Percentiles rank a stretch among this genome's conserved stretches.
Evolutionary conservation across 805 yeast species (phyloP).

Genomic region (Nakazawaea molendinolei): DNA sequence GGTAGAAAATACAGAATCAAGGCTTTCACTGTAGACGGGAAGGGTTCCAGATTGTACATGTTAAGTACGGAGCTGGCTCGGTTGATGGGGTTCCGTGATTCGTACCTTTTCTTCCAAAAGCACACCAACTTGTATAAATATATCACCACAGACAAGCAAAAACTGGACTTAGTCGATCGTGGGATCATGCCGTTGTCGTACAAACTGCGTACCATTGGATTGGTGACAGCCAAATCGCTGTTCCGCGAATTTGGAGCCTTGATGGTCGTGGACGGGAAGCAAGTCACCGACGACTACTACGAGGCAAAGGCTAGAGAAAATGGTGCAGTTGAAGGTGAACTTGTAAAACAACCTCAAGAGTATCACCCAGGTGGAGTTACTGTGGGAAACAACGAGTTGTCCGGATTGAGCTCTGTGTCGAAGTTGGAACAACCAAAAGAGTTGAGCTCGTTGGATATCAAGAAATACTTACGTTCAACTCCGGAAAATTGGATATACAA

Average conservation of each 20-base stretch:
- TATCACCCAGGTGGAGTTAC: constrained; percentile 9
- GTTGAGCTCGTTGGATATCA: constrained; percentile 15
- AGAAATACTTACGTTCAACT: constrained; percentile 16
- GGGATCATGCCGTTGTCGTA: constrained; percentile 83
- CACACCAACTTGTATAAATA: constrained; percentile 72
- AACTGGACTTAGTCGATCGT: constrained; percentile 73
- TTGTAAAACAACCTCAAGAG: constrained; percentile 51
- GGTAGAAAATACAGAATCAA: constrained; percentile 71
- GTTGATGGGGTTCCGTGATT: constrained; percentile 88
- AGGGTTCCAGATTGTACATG: constrained; percentile 77
- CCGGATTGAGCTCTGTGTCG: background rate
- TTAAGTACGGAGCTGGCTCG: constrained; percentile 95
- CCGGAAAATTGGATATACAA: constrained; percentile 80
- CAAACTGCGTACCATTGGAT: constrained; percentile 82
- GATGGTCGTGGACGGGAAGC: constrained; percentile 71
- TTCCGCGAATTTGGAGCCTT: constrained; percentile 90
- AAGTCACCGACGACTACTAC: constrained; percentile 84
- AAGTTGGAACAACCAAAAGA: constrained; percentile 11
- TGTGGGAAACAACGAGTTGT: constrained; percentile 6
- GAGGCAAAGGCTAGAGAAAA: constrained; percentile 48
- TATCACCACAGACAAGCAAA: constrained; percentile 69
- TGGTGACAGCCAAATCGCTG: constrained; percentile 85
- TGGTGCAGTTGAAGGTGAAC: constrained; percentile 66
- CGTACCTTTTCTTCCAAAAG: constrained; percentile 82
- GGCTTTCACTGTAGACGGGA: constrained; percentile 55